These are phyloP conservation scores for Ilex aquifolium DNA, from an alignment of 257 asterid genomes.

Conservation along the genomic window DNA sequence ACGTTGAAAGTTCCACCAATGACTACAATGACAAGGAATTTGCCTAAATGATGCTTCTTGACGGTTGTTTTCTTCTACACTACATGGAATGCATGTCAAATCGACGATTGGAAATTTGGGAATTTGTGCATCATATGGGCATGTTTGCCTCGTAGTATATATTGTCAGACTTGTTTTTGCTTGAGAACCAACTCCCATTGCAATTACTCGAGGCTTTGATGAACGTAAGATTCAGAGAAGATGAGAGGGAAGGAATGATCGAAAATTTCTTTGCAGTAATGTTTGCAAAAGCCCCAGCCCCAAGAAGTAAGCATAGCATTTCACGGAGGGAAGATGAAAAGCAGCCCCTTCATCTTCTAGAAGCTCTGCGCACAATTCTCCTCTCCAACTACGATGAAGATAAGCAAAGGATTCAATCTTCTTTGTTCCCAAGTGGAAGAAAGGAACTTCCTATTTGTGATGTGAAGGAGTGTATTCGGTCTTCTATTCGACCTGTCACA, in stretches of 20 bases:
- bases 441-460: background rate
- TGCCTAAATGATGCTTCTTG: slow-evolving; percentile 22
- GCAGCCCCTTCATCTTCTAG: background rate
- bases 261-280: background rate
- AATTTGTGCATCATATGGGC: background rate
- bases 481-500: slow-evolving; percentile 14
- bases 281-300: background rate
- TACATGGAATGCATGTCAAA: background rate
- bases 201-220: background rate
- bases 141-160: background rate
- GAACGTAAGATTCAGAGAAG: background rate
- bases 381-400: background rate
- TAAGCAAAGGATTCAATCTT: background rate
- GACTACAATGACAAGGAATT: slow-evolving; percentile 7
- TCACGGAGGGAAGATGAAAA: background rate
- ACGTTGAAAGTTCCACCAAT: slow-evolving; percentile 3
- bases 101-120: background rate
- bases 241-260: background rate
- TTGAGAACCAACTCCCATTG: background rate
- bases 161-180: background rate
- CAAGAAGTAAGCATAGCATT: background rate
- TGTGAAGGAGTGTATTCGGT: background rate
- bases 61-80: background rate
- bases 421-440: background rate
- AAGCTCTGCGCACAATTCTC: background rate